These are phyloP conservation scores for Colletotrichum lupini DNA, from an alignment of 2,329 filamentous ascomycete species.

Conservation along the genomic window DNA sequence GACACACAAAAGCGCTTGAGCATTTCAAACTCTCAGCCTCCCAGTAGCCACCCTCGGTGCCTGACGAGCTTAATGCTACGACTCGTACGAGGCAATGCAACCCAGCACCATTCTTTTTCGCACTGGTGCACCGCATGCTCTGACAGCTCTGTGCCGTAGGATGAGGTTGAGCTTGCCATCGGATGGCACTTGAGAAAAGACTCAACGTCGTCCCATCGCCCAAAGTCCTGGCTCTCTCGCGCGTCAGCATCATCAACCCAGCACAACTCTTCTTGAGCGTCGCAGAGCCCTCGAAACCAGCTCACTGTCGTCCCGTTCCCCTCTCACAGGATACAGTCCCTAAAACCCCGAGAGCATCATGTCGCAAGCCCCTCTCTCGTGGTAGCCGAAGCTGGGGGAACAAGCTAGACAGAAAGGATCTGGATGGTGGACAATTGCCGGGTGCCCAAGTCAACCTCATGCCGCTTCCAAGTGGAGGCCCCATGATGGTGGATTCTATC, in stretches of 20 bases:
- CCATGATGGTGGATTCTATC: neutral
- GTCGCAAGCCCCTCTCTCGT: neutral
- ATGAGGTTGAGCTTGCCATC: neutral
- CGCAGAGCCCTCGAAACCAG: neutral
- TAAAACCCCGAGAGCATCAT: neutral
- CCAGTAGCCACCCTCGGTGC: neutral
- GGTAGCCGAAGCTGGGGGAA: neutral
- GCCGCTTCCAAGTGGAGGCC: neutral
- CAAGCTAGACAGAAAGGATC: neutral
- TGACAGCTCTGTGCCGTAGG: neutral
- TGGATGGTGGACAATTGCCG: neutral
- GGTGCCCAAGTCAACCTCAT: neutral
- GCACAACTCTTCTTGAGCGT: neutral
- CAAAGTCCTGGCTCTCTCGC: neutral
- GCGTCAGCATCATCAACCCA: neutral
- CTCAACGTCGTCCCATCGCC: neutral
- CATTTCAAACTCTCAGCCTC: slow-evolving; percentile 3
- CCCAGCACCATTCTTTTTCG: no score
- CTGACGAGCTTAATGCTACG: slow-evolving; percentile 26
- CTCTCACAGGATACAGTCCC: neutral
- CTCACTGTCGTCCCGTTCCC: neutral
- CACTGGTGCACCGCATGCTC: neutral
- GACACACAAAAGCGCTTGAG: neutral
- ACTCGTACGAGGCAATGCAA: neutral
- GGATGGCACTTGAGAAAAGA: neutral